phyloP scores from a whole-genome alignment of 495 filamentous ascomycete genomes.

The Evernia prunastri region DNA sequence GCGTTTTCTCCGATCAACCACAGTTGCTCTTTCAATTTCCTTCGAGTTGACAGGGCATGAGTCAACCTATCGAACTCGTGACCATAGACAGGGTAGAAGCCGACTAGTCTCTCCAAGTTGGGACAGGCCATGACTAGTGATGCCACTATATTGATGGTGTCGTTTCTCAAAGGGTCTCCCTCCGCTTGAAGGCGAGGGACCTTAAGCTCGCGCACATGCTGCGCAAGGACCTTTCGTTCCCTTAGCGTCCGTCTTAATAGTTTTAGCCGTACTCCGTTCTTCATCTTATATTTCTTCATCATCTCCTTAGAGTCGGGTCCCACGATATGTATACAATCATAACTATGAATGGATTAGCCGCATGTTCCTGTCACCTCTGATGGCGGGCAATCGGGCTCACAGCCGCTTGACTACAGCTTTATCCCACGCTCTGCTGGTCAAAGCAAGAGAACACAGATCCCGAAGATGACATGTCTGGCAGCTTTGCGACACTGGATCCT shows the following conservation, averaged over 20 bases:
- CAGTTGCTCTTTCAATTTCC: slow-evolving; percentile 65
- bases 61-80: slow-evolving; percentile 69
- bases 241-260: slow-evolving; percentile 71
- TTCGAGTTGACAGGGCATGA: slow-evolving; percentile 71
- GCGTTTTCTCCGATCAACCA: slow-evolving; percentile 62
- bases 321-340: slow-evolving; percentile 62
- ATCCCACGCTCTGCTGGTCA: slow-evolving; percentile 62
- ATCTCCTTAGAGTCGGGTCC: slow-evolving; percentile 58
- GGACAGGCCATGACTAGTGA: slow-evolving; percentile 83
- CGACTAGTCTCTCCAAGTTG: slow-evolving; percentile 69
- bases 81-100: slow-evolving; percentile 62
- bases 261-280: slow-evolving; percentile 61
- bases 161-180: slow-evolving; percentile 45
- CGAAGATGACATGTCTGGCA: slow-evolving; percentile 76
- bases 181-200: slow-evolving; percentile 40
- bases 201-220: slow-evolving; percentile 66
- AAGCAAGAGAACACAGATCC: slow-evolving; percentile 60
- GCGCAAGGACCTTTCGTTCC: slow-evolving; percentile 61
- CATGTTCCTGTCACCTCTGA: neutral
- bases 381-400: slow-evolving; percentile 39
- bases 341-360: slow-evolving; percentile 40
- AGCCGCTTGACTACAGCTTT: slow-evolving; percentile 57
- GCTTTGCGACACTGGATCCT: slow-evolving; percentile 34
- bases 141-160: slow-evolving; percentile 66
- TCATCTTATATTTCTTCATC: slow-evolving; percentile 61